Percentiles rank a stretch among this genome's conserved stretches.
Evolutionary conservation across 2,329 filamentous ascomycete genomes (phyloP).

Genomic region (Mycocentrospora acerina): DNA sequence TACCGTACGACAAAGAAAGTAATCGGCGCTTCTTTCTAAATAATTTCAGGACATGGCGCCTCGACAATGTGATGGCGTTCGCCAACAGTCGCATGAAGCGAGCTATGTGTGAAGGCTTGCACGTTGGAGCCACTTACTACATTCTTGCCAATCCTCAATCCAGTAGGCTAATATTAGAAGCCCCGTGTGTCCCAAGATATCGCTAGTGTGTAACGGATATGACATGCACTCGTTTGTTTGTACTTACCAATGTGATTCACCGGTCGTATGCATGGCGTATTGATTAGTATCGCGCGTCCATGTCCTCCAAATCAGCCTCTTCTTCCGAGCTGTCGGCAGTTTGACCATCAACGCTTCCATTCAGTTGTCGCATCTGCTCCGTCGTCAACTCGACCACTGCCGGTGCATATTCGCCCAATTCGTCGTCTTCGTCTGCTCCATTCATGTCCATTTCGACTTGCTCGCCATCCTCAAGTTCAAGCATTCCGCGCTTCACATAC

Average conservation of each 20-base stretch:
- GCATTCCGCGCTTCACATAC: slow-evolving; percentile 58
- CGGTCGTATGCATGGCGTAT: slow-evolving; percentile 20
- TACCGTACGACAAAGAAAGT: neutral
- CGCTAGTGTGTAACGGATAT: no score
- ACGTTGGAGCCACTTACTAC: no score
- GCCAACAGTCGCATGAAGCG: no score
- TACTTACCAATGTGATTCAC: slow-evolving; percentile 20
- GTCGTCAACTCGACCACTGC: slow-evolving; percentile 58
- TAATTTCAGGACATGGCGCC: slow-evolving; percentile 24
- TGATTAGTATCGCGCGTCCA: slow-evolving; percentile 42
- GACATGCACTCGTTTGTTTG: no score
- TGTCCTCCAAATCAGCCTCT: slow-evolving; percentile 40
- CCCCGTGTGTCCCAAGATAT: no score
- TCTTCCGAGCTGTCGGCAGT: slow-evolving; percentile 40
- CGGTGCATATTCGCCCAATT: slow-evolving; percentile 66
- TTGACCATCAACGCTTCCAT: slow-evolving; percentile 25
- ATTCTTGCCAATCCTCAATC: no score
- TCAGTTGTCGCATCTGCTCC: slow-evolving; percentile 44
- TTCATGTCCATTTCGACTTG: slow-evolving; percentile 60
- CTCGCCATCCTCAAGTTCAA: slow-evolving; percentile 65
- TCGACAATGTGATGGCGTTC: no score
- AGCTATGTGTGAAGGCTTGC: no score
- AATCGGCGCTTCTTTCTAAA: slow-evolving; percentile 9
- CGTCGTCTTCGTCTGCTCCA: slow-evolving; percentile 60
- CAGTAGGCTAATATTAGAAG: no score